Evolutionary conservation across 2,329 filamentous ascomycete species (phyloP).

Genomic region (Pseudogymnoascus sp.): DNA sequence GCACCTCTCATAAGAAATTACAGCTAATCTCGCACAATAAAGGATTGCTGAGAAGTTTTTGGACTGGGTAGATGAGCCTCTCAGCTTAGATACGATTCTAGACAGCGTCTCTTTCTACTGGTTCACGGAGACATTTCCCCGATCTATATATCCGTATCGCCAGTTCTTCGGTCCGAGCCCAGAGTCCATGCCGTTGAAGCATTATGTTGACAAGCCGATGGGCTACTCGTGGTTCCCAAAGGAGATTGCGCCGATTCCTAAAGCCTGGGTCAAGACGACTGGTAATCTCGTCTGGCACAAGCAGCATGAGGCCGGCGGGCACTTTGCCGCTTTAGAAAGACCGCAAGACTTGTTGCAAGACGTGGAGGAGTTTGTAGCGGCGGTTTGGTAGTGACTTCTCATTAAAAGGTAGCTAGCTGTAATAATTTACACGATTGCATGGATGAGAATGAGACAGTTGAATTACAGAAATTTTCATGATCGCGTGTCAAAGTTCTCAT

Average conservation of each 20-base stretch:
- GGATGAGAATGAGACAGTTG: too few relatives aligned
- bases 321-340: slow-evolving; percentile 42
- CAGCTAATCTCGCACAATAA: not conserved
- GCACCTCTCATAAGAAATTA: too few relatives aligned
- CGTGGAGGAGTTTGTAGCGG: slow-evolving; percentile 34
- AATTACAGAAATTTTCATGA: too few relatives aligned
- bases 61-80: slow-evolving; percentile 40
- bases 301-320: slow-evolving; percentile 37
- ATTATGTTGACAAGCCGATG: slow-evolving; percentile 34
- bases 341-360: slow-evolving; percentile 34
- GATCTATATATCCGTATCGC: slow-evolving; percentile 42
- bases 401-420: too few relatives aligned
- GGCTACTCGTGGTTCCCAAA: slow-evolving; percentile 38
- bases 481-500: too few relatives aligned
- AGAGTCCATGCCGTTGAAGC: slow-evolving; percentile 19
- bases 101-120: slow-evolving; percentile 45
- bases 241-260: slow-evolving; percentile 34
- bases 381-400: slow-evolving; percentile 24
- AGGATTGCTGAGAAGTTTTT: slow-evolving; percentile 50
- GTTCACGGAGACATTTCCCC: slow-evolving; percentile 41
- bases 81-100: slow-evolving; percentile 37
- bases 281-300: slow-evolving; percentile 31
- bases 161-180: slow-evolving; percentile 17
- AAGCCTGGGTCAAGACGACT: slow-evolving; percentile 28
- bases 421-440: too few relatives aligned